Evolutionary conservation across 2,329 filamentous ascomycete species (phyloP).

Genomic region (Apiospora rasikravindrae): DNA sequence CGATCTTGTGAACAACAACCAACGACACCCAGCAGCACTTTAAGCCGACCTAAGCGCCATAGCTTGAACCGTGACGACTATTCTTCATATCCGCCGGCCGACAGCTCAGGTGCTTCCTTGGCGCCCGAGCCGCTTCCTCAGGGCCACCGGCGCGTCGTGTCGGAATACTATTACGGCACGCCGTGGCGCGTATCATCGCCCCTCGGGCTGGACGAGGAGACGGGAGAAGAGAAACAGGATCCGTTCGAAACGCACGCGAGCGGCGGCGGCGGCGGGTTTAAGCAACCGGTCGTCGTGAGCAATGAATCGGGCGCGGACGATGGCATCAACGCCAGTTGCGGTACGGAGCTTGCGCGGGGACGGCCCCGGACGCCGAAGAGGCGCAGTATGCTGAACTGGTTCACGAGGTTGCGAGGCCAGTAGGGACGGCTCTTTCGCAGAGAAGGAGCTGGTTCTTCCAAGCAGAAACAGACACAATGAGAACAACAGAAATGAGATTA

Average conservation of each 20-base stretch:
- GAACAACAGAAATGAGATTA: neutral
- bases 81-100: neutral
- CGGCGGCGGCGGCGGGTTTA: neutral
- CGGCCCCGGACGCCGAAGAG: constrained; percentile 23
- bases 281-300: neutral
- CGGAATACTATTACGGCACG: neutral
- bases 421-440: constrained; percentile 28
- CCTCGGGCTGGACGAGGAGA: constrained; percentile 22
- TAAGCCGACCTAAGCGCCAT: neutral
- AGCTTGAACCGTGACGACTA: neutral
- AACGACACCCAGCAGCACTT: neutral
- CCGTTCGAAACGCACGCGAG: constrained; percentile 16
- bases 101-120: neutral
- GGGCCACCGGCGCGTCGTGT: neutral
- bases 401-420: constrained; percentile 39
- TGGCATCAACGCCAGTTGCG: constrained; percentile 28
- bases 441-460: neutral
- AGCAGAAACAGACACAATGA: neutral
- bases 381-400: constrained; percentile 40
- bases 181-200: neutral
- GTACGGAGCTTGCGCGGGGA: neutral
- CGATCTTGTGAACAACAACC: neutral
- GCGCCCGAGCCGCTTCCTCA: neutral
- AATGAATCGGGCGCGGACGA: neutral
- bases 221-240: constrained; percentile 22